These are phyloP conservation scores for Solanum boliviense DNA, from an alignment of 257 asterid genomes.

Conservation along the genomic window DNA sequence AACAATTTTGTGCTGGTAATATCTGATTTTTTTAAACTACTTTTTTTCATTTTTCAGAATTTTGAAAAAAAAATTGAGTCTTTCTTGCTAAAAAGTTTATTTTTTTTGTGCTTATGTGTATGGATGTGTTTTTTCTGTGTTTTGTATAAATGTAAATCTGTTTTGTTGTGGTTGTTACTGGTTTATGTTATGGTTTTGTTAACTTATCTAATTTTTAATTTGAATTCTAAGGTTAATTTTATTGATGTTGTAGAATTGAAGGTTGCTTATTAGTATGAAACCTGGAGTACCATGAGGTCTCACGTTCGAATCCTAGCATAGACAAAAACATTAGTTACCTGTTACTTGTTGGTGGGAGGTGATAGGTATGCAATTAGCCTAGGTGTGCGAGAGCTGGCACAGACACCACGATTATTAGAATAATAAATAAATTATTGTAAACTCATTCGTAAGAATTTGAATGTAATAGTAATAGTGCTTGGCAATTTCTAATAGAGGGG, in stretches of 20 bases:
- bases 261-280: not conserved
- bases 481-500: not conserved
- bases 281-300: not conserved
- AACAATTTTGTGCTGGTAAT: conserved; percentile 85
- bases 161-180: not conserved
- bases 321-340: not conserved
- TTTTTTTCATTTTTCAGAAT: not conserved
- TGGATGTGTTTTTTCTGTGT: not conserved
- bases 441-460: not conserved
- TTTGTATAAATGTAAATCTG: not conserved
- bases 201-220: not conserved
- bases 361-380: not conserved
- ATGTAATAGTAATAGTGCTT: not conserved
- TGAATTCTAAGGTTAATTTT: not conserved
- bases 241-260: not conserved
- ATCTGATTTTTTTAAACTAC: not conserved
- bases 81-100: not conserved
- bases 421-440: not conserved
- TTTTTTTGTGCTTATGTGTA: not conserved
- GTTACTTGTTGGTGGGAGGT: not conserved
- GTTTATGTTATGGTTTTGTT: not conserved
- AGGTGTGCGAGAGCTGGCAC: not conserved
- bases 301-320: not conserved
- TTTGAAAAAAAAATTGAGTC: no score
- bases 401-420: not conserved